Evolutionary conservation across 345 rosid species (phyloP).

Genomic region (Sonneratia alba): DNA sequence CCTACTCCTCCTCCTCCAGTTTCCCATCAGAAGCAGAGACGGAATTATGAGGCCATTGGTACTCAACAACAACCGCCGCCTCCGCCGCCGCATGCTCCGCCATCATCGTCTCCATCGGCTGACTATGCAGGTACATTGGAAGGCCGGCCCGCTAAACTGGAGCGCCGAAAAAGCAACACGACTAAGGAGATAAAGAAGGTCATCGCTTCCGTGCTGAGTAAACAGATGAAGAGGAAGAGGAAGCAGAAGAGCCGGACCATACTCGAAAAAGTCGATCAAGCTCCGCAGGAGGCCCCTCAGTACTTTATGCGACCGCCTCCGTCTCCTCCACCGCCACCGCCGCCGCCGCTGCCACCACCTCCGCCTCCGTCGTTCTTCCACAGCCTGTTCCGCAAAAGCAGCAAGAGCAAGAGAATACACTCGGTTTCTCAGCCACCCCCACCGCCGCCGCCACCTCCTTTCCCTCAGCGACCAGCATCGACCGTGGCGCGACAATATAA

Average conservation of each 20-base stretch:
- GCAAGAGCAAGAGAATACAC: slow-evolving; percentile 48
- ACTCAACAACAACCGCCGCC: slow-evolving; percentile 8
- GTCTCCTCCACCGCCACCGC: slow-evolving; percentile 57
- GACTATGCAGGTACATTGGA: slow-evolving; percentile 22
- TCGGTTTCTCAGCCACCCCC: slow-evolving; percentile 42
- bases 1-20: slow-evolving; percentile 10
- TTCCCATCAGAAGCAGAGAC: slow-evolving; percentile 22
- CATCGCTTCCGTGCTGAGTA: slow-evolving; percentile 39
- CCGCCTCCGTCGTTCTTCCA: slow-evolving; percentile 56
- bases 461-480: slow-evolving; percentile 7
- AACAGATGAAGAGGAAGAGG: slow-evolving; percentile 54
- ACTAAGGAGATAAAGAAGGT: slow-evolving; percentile 69
- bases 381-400: slow-evolving; percentile 47
- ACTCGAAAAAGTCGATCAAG: slow-evolving; percentile 10
- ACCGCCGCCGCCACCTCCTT: slow-evolving; percentile 32
- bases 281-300: slow-evolving; percentile 13
- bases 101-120: slow-evolving; percentile 25
- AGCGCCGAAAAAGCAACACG: slow-evolving; percentile 57
- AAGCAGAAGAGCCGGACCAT: slow-evolving; percentile 35
- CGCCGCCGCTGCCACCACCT: slow-evolving; percentile 45
- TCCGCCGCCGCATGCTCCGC: slow-evolving; percentile 25
- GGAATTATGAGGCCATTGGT: slow-evolving; percentile 25
- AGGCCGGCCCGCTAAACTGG: slow-evolving; percentile 17
- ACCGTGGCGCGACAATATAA: not conserved
- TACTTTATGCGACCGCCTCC: slow-evolving; percentile 21